Conservation (phyloP, 768 basidiomycete genomes). For the Collybia sordida region DNA sequence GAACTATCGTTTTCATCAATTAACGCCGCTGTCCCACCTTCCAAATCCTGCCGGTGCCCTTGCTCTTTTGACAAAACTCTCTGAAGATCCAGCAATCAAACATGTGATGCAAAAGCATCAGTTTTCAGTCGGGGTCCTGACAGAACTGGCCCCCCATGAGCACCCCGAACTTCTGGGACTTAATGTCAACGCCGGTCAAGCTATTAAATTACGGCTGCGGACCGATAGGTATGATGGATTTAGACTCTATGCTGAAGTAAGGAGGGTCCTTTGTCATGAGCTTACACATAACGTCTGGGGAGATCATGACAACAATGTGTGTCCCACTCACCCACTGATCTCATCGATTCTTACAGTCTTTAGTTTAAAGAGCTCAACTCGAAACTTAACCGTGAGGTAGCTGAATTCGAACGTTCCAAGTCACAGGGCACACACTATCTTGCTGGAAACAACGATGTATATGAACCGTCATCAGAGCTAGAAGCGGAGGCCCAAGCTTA, state of each 20-base stretch:
- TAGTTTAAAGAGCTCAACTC: conserved; percentile 81
- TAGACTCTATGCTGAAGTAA: conserved; percentile 59
- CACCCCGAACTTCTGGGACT: conserved; percentile 68
- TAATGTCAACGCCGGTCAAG: conserved; percentile 60
- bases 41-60: conserved; percentile 61
- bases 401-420: conserved; percentile 59
- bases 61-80: conserved; percentile 52
- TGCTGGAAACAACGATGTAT: conserved; percentile 36
- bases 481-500: conserved; percentile 51
- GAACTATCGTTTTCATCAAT: conserved; percentile 61
- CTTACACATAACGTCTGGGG: conserved; percentile 74
- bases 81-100: conserved; percentile 69
- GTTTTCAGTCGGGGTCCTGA: conserved; percentile 67
- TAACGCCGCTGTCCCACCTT: conserved; percentile 62
- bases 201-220: conserved; percentile 67
- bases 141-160: conserved; percentile 79
- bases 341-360: not conserved
- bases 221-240: conserved; percentile 77
- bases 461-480: conserved; percentile 54
- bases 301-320: conserved; percentile 71
- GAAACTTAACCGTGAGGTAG: conserved; percentile 69
- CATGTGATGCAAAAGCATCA: conserved; percentile 72
- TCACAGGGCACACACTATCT: conserved; percentile 57
- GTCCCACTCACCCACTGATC: conserved; percentile 20
- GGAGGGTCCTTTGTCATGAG: conserved; percentile 76